Conservation (phyloP, 2,329 filamentous ascomycete genomes). For the Harringtonia aguacate region DNA sequence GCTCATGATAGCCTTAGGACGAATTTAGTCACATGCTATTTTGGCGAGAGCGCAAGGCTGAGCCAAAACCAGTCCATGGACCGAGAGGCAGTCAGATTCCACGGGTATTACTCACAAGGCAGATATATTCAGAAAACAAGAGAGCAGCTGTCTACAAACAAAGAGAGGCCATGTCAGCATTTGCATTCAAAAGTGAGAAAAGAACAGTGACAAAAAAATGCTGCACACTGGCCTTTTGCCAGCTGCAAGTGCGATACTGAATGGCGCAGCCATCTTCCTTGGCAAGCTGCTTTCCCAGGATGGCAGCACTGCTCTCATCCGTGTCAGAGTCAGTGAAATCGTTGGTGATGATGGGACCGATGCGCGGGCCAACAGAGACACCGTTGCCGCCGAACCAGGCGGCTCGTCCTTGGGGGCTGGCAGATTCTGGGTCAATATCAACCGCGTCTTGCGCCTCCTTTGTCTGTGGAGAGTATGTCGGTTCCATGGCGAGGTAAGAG, state of each 20-base stretch:
- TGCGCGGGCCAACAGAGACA: conserved; percentile 39
- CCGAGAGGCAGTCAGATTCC: no score
- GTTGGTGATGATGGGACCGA: conserved; percentile 32
- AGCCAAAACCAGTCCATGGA: background rate
- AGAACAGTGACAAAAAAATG: background rate
- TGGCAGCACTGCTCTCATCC: conserved; percentile 35
- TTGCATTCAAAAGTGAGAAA: background rate
- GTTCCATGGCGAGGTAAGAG: conserved; percentile 11
- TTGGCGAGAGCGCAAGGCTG: background rate
- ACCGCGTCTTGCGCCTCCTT: background rate
- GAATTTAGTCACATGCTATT: background rate
- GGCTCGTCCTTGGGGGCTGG: conserved; percentile 18
- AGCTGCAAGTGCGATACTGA: conserved; percentile 86
- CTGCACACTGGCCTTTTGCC: conserved; percentile 59
- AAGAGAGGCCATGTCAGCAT: background rate
- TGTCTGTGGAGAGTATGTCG: conserved; percentile 6
- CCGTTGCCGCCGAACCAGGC: conserved; percentile 27
- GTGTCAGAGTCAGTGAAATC: conserved; percentile 25
- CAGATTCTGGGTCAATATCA: conserved; percentile 5
- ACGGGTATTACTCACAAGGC: conserved; percentile 50
- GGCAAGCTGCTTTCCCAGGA: conserved; percentile 58
- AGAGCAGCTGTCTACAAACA: conserved; percentile 61
- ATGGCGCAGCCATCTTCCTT: conserved; percentile 69
- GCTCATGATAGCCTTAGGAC: conserved; percentile 66
- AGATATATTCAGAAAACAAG: conserved; percentile 93